A percentile compares a stretch with the other conserved stretches of the same genome.
Evolutionary conservation across 441 rosid genomes (phyloP).

Genomic region (Isatis lusitanica): DNA sequence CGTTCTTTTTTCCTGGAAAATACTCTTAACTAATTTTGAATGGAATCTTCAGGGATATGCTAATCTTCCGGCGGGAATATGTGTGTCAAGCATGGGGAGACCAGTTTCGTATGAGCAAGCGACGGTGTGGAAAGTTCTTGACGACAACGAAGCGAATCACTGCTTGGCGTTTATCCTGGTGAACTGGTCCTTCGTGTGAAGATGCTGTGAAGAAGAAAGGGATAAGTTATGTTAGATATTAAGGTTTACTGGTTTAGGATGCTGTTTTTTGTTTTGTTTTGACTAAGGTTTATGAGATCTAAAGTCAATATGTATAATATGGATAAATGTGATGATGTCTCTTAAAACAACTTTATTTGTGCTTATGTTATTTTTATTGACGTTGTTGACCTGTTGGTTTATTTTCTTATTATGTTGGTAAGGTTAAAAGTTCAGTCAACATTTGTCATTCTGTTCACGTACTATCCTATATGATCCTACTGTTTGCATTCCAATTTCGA

Average conservation of each 20-base stretch:
- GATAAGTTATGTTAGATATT: slow-evolving; percentile 22
- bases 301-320: slow-evolving; percentile 11
- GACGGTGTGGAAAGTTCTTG: slow-evolving; percentile 72
- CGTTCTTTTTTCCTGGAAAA: background rate
- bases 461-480: too few relatives aligned
- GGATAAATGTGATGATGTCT: slow-evolving; percentile 7
- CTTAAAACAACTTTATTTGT: background rate
- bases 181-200: slow-evolving; percentile 80
- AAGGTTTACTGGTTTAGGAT: slow-evolving; percentile 22
- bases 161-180: slow-evolving; percentile 73
- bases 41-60: slow-evolving; percentile 57
- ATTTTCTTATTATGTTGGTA: background rate
- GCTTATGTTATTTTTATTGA: background rate
- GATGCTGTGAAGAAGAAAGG: slow-evolving; percentile 6
- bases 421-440: background rate
- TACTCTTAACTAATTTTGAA: background rate
- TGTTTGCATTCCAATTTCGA: too few relatives aligned
- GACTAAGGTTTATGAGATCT: slow-evolving; percentile 4
- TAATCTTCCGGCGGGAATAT: slow-evolving; percentile 67
- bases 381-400: background rate
- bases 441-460: background rate
- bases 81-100: slow-evolving; percentile 81
- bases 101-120: slow-evolving; percentile 77
- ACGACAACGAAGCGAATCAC: slow-evolving; percentile 65
- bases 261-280: background rate